Evolutionary conservation across 1,284 basidiomycete genomes (phyloP), one percentile per base, ranked within the genome.

Genomic region (Austropuccinia psidii): DNA sequence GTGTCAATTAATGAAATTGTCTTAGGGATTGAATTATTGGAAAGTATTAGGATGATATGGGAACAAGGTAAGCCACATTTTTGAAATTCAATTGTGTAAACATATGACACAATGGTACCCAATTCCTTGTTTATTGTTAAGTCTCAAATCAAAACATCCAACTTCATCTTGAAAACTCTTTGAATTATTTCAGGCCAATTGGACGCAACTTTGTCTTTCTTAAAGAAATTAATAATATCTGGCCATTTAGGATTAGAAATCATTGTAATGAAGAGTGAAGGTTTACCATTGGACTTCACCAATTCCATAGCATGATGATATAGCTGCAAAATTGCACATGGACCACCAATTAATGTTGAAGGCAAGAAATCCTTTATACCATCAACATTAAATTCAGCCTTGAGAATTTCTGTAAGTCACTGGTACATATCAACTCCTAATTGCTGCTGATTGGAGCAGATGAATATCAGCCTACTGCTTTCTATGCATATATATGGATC

Each of bases 211-310:
- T 64, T 9, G 4, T 41, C 61, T 4, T 31, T 3, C 5, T 50
- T 75, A 0, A 83, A 76, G 19, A 77, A 76, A 0, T 41, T 62
- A 4, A 33, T 60, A 31, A 83, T 83, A 76, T 83, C 81, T 2
- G 78, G 79, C 82, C 83, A 83, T 0, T 80, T 76, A 0, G 81
- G 77, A 75, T 83, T 83, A 76, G 81, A 82, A 0, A 80, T 82
- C 78, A 82, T 79, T 0, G 81, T 83, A 62, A 82, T 75, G 75
- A 83, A 84, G 57, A 82, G 80, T 6, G 79, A 81, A 0, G 82
- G 82, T 13, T 64, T 70, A 1, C 81, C 82, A 43, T 60, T 76
- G 0, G 73, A 64, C 1, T 77, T 74, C 0, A 81, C 82, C 74
- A 83, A 77, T 2, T 80, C 79, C 4, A 83, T 76, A 0, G 80